A percentile compares a stretch with the other conserved stretches of the same genome.
Evolutionary conservation across 108 stramenopile species (phyloP).

Genomic region (Aurantiochytrium sp.): DNA sequence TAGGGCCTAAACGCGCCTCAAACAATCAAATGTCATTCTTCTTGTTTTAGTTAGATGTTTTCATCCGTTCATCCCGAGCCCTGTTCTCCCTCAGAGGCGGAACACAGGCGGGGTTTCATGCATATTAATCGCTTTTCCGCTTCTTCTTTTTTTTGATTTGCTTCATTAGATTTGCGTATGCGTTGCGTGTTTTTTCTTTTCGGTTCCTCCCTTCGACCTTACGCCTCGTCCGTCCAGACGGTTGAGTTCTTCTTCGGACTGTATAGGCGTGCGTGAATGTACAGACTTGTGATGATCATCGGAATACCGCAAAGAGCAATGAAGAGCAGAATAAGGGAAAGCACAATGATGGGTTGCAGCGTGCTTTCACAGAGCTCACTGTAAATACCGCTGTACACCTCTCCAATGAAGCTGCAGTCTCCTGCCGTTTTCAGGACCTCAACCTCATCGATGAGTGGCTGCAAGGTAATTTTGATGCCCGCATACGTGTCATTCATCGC

Average conservation of each 20-base stretch:
- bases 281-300: background rate
- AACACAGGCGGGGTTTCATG: no score
- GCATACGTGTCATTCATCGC: background rate
- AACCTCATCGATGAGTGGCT: background rate
- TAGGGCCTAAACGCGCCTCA: no score
- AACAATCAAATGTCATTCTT: no score
- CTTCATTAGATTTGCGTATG: no score
- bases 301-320: background rate
- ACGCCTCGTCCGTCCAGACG: slow-evolving; percentile 6
- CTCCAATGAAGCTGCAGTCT: background rate
- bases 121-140: no score
- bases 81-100: no score
- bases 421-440: background rate
- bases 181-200: no score
- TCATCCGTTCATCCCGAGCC: no score
- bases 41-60: no score
- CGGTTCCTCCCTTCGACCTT: background rate
- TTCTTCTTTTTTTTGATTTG: no score
- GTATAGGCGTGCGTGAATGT: background rate
- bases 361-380: background rate
- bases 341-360: background rate
- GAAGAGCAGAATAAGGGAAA: background rate
- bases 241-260: background rate
- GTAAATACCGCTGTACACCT: background rate
- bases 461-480: background rate